These are phyloP conservation scores for Mortierella sp. DNA, from an alignment of 371 early-diverging fungal genomes.

Conservation along the genomic window DNA sequence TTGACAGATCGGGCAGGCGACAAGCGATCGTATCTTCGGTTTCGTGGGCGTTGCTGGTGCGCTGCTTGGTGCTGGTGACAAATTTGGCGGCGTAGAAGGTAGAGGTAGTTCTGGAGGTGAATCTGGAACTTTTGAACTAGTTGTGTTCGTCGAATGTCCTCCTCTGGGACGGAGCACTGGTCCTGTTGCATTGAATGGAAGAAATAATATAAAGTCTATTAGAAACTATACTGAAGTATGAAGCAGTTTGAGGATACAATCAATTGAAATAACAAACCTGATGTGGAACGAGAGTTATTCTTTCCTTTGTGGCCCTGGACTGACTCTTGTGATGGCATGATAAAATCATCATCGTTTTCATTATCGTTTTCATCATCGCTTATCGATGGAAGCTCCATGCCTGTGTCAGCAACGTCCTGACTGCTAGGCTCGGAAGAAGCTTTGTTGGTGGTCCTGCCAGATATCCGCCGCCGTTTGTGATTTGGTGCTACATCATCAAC, in stretches of 20 bases:
- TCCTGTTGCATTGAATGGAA: background rate
- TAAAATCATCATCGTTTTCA: conserved; percentile 35
- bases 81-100: background rate
- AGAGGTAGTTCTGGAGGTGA: background rate
- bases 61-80: conserved; percentile 5
- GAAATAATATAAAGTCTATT: background rate
- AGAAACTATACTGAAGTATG: background rate
- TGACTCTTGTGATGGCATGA: conserved; percentile 19
- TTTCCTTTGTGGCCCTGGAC: conserved; percentile 19
- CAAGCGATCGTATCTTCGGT: conserved; percentile 22
- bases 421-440: background rate
- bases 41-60: conserved; percentile 5
- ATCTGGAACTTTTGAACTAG: background rate
- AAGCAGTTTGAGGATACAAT: background rate
- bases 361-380: conserved; percentile 20
- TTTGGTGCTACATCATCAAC: conserved; percentile 17
- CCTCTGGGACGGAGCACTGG: conserved; percentile 25
- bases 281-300: background rate
- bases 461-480: conserved; percentile 43
- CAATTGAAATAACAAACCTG: conserved; percentile 10
- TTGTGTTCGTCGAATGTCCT: background rate
- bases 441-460: conserved; percentile 21
- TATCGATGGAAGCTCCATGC: background rate
- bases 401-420: conserved; percentile 12
- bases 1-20: conserved; percentile 57